Percentiles rank a stretch among this genome's conserved stretches.
Conservation (phyloP, 2,329 filamentous ascomycete genomes). For the Neopestalotiopsis sp. region DNA sequence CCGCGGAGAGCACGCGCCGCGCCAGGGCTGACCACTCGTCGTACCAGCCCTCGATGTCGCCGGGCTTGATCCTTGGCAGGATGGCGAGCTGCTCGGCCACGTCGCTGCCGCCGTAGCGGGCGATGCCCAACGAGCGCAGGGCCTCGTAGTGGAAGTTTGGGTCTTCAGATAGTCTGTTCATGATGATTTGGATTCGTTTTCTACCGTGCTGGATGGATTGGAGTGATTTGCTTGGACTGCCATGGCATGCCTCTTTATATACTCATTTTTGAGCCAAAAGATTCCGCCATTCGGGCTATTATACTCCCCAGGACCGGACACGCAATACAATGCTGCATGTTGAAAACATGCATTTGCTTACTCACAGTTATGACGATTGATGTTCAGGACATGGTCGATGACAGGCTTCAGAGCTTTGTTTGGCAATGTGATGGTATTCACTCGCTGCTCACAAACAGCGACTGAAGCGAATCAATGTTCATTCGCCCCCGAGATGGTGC, state of each 20-base stretch:
- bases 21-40: conserved; percentile 30
- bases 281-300: background rate
- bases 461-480: background rate
- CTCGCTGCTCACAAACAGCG: background rate
- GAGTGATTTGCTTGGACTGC: too few relatives aligned
- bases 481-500: background rate
- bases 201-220: background rate
- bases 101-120: conserved; percentile 32
- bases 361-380: background rate
- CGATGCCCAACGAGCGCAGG: conserved; percentile 26
- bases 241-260: background rate
- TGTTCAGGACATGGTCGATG: background rate
- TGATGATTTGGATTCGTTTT: conserved; percentile 13
- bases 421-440: background rate
- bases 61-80: conserved; percentile 30
- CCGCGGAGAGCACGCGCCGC: conserved; percentile 21
- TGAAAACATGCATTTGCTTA: background rate
- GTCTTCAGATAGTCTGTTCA: conserved; percentile 30
- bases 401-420: too few relatives aligned
- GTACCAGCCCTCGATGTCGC: conserved; percentile 32
- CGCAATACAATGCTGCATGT: background rate
- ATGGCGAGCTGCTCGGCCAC: conserved; percentile 34
- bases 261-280: background rate
- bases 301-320: background rate
- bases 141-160: conserved; percentile 32